Conservation (phyloP, 1,284 basidiomycete genomes). For the Veloporphyrellus conicus region DNA sequence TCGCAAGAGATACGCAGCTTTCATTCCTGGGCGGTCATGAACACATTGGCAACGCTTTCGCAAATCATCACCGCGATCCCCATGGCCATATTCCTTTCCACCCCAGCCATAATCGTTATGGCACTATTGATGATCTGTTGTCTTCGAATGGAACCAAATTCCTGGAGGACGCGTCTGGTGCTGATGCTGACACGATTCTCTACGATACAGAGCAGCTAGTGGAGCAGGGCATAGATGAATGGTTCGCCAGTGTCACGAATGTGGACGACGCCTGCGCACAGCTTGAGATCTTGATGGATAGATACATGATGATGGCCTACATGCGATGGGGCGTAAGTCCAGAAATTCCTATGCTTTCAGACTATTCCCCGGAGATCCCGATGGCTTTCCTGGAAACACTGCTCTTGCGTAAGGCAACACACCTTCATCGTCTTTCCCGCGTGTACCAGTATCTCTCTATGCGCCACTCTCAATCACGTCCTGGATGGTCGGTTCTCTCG, state of each 20-base stretch:
- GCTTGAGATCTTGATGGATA: slow-evolving; percentile 3
- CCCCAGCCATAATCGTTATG: neutral
- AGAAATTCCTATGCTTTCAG: neutral
- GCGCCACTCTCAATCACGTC: neutral
- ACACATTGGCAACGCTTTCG: slow-evolving; percentile 3
- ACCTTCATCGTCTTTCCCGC: neutral
- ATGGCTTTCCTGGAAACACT: neutral
- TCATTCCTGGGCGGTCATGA: neutral
- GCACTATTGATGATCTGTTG: neutral
- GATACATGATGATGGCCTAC: neutral
- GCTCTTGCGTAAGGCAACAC: neutral
- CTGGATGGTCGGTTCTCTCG: neutral
- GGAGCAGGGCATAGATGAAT: neutral
- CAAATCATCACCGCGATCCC: neutral
- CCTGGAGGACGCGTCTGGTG: slow-evolving; percentile 2
- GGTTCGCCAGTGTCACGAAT: neutral
- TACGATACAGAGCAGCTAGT: slow-evolving; percentile 17
- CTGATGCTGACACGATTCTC: slow-evolving; percentile 22
- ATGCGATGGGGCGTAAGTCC: neutral
- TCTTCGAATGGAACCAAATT: neutral
- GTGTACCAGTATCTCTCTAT: neutral
- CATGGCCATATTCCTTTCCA: slow-evolving; percentile 9
- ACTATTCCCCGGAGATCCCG: neutral
- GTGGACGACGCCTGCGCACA: neutral
- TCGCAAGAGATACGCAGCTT: neutral